Conservation (phyloP, 116 monocot genomes). For the Phalaenopsis hybrid region DNA sequence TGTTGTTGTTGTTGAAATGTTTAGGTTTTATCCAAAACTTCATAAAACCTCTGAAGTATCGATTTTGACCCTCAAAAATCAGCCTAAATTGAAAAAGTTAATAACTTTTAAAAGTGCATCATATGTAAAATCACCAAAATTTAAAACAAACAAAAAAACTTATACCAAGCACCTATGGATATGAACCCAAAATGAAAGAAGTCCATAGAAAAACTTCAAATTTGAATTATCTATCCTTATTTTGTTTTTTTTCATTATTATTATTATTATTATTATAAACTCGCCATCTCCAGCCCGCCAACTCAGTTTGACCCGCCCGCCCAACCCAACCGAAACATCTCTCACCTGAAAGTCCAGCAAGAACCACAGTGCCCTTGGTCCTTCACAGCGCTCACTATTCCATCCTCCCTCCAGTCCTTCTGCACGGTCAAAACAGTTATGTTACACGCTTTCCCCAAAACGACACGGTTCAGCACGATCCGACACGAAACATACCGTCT, state of each 20-base stretch:
- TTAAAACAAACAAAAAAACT: no score
- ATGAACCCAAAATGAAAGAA: neutral
- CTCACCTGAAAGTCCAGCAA: conserved; percentile 60
- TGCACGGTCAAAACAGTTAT: conserved; percentile 28
- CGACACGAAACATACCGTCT: conserved; percentile 33
- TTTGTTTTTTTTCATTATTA: neutral
- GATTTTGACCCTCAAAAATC: no score
- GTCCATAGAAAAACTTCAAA: neutral
- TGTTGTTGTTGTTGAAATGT: no score
- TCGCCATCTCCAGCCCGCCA: no score
- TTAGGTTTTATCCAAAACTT: no score
- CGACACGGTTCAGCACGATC: neutral
- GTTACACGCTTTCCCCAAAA: neutral
- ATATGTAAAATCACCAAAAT: no score
- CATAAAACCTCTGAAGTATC: no score
- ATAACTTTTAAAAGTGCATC: no score
- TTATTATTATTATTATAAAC: no score
- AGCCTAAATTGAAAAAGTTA: no score
- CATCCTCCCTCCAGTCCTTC: conserved; percentile 93
- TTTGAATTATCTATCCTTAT: neutral
- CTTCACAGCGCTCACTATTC: conserved; percentile 89
- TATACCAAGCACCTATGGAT: neutral
- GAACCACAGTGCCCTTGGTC: conserved; percentile 53
- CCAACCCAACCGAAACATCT: no score
- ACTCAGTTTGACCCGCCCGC: no score